These are phyloP conservation scores for Malus hybrid DNA, from an alignment of 331 rosid genomes.

Conservation along the genomic window DNA sequence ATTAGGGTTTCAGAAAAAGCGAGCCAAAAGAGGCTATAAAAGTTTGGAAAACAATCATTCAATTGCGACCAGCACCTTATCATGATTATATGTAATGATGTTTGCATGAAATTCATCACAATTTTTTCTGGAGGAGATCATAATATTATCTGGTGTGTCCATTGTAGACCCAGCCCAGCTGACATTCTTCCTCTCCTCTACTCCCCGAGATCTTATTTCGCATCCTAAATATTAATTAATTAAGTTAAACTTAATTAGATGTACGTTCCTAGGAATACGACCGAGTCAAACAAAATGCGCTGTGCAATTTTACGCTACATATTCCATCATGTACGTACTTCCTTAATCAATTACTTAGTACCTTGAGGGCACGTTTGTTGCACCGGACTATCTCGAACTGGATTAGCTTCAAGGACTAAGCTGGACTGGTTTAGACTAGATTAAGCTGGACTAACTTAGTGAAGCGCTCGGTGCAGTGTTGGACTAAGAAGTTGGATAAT, in stretches of 20 bases:
- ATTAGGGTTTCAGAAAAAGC: constrained; percentile 19
- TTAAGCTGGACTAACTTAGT: too few relatives aligned
- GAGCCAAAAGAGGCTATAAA: constrained; percentile 20
- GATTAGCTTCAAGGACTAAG: too few relatives aligned
- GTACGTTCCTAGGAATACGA: neutral
- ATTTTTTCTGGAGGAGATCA: neutral
- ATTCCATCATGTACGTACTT: neutral
- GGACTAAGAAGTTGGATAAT: too few relatives aligned
- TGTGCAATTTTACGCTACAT: neutral
- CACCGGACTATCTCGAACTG: too few relatives aligned
- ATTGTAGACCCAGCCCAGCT: constrained; percentile 18
- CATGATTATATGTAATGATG: constrained; percentile 27
- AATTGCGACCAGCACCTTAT: constrained; percentile 18
- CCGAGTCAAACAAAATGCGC: neutral
- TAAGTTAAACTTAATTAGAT: neutral
- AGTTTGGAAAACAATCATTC: constrained; percentile 32
- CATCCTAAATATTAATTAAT: neutral
- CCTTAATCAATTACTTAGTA: neutral
- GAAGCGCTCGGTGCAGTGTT: too few relatives aligned
- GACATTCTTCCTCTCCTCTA: constrained; percentile 5
- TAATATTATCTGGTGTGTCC: neutral
- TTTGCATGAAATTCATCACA: constrained; percentile 41
- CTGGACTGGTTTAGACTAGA: too few relatives aligned
- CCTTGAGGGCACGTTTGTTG: neutral
- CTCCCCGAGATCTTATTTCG: constrained; percentile 1